These are phyloP conservation scores for Russula ochroleuca DNA, from an alignment of 768 basidiomycete species.

Conservation along the genomic window DNA sequence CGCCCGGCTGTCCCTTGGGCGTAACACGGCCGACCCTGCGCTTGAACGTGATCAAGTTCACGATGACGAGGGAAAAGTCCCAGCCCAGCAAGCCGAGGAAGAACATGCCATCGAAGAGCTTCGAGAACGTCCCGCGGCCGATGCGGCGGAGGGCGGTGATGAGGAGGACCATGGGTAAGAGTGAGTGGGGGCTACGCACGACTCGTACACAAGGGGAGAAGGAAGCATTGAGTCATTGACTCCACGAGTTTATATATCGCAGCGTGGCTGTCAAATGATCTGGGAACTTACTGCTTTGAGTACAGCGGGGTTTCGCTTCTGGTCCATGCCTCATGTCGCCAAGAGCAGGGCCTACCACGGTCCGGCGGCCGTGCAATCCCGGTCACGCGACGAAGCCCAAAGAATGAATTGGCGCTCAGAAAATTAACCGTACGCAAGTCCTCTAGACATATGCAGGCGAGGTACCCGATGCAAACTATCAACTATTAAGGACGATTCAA, in stretches of 20 bases:
- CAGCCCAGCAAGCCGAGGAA: conserved; percentile 39
- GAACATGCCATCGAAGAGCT: conserved; percentile 9
- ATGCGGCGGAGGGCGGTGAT: conserved; percentile 24
- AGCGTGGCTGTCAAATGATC: background rate
- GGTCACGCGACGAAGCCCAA: no score
- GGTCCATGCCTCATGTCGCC: background rate
- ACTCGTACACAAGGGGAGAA: background rate
- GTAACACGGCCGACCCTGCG: conserved; percentile 52
- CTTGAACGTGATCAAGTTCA: conserved; percentile 50
- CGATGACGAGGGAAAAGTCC: conserved; percentile 49
- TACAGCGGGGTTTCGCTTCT: background rate
- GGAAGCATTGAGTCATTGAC: background rate
- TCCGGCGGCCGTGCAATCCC: no score
- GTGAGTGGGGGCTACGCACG: background rate
- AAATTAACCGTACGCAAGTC: background rate
- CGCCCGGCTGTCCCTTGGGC: conserved; percentile 51
- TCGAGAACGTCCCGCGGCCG: conserved; percentile 8
- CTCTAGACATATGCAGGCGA: background rate
- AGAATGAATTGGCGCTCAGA: background rate
- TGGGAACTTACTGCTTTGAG: conserved; percentile 16
- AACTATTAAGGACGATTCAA: background rate
- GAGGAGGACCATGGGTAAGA: conserved; percentile 9
- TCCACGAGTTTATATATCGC: conserved; percentile 4
- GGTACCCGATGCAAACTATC: background rate
- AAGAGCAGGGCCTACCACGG: no score